Percentiles rank a stretch among this genome's conserved stretches.
phyloP scores from a whole-genome alignment of 805 yeast species.

The Starmera quercuum region DNA sequence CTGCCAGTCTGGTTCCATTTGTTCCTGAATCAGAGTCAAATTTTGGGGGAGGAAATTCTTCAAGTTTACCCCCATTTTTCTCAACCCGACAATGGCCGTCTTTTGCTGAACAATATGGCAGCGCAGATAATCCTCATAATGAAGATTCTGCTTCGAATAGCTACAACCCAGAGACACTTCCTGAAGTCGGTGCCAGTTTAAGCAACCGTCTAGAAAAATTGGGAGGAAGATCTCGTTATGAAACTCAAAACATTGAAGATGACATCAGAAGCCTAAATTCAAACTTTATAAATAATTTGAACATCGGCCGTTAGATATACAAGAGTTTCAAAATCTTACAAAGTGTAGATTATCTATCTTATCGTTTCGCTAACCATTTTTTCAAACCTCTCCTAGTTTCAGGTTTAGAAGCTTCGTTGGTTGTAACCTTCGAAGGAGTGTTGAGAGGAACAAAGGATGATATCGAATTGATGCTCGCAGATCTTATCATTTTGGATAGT shows the following conservation, averaged over 20 bases:
- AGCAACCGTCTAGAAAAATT: conserved; percentile 23
- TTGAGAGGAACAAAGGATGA: conserved; percentile 6
- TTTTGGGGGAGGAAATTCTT: conserved; percentile 3
- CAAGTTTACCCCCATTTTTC: conserved; percentile 13
- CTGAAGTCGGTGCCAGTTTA: conserved; percentile 25
- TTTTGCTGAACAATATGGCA: conserved; percentile 12
- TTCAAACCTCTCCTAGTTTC: conserved; percentile 1
- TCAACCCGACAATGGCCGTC: conserved; percentile 17
- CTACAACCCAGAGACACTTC: conserved; percentile 10
- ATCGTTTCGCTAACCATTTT: conserved; percentile 5
- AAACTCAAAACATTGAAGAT: conserved; percentile 12
- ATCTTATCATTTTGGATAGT: conserved; percentile 16
- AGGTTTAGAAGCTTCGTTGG: neutral
- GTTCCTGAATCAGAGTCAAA: conserved; percentile 19
- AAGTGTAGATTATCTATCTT: too few species aligned
- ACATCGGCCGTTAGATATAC: too few species aligned
- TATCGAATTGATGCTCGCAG: conserved; percentile 21
- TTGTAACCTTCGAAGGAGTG: too few species aligned
- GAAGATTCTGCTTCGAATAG: conserved; percentile 4
- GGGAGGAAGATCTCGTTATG: conserved; percentile 14
- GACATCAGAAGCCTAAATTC: conserved; percentile 11
- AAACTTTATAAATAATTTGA: conserved; percentile 8
- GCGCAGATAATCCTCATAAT: neutral
- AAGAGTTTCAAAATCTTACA: too few species aligned
- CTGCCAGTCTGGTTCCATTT: conserved; percentile 31